phyloP scores from a whole-genome alignment of 2,329 filamentous ascomycete species.

The Colletotrichum graminicola region DNA sequence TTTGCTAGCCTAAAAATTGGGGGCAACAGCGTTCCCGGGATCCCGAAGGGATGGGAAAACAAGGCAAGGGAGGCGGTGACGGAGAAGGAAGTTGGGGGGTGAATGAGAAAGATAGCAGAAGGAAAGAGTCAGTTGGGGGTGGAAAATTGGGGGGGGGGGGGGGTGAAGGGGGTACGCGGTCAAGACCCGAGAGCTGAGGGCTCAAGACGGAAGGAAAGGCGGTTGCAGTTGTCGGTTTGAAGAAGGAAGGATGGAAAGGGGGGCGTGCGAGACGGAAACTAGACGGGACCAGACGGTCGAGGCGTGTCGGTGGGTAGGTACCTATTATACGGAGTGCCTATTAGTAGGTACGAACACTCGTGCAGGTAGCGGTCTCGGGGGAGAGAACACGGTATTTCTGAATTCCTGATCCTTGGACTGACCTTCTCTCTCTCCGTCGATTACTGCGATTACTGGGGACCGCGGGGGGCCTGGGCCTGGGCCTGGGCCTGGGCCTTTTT shows the following conservation, averaged over 20 bases:
- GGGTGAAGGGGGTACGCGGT: conserved; percentile 13
- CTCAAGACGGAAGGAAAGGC: conserved; percentile 7
- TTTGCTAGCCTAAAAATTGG: conserved; percentile 40
- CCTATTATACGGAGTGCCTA: too few species aligned
- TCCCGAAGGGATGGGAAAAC: conserved; percentile 41
- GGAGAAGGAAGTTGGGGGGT: conserved; percentile 20
- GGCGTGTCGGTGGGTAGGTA: conserved; percentile 12
- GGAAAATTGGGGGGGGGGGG: not conserved
- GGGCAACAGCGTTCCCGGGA: conserved; percentile 36
- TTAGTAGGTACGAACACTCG: too few species aligned
- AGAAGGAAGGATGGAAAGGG: not conserved
- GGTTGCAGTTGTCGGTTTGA: conserved; percentile 20
- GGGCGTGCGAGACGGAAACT: conserved; percentile 9
- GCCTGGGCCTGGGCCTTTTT: conserved; percentile 2
- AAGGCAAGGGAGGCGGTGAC: conserved; percentile 42
- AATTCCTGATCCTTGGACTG: conserved; percentile 19
- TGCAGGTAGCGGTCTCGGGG: too few species aligned
- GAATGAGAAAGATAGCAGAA: not conserved
- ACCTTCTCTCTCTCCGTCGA: too few species aligned
- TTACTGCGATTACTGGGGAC: conserved; percentile 4
- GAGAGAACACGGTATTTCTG: conserved; percentile 11
- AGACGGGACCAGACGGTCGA: not conserved
- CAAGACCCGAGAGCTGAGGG: not conserved
- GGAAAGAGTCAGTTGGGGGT: not conserved
- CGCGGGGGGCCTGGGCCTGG: conserved; percentile 4